These are phyloP conservation scores for Antrodiella citrinella DNA, from an alignment of 768 basidiomycete species.

Conservation along the genomic window DNA sequence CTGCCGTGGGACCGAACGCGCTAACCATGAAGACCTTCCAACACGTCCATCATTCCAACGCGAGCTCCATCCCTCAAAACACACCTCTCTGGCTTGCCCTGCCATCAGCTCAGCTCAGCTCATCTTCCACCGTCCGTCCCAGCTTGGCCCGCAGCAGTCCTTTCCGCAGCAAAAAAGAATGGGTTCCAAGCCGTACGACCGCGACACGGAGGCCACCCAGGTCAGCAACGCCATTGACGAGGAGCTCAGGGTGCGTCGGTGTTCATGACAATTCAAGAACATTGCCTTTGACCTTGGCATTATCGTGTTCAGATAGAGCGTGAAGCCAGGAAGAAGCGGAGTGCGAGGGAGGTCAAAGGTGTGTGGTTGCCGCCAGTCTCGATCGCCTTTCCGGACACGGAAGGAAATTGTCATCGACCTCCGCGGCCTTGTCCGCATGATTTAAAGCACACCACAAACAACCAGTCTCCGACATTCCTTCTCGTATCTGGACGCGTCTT, in stretches of 20 bases:
- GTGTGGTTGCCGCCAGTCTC: too few species aligned
- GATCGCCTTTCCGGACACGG: too few species aligned
- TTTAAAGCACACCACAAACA: background rate
- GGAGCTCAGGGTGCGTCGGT: constrained; percentile 9
- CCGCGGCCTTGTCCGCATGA: background rate
- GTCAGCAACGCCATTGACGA: constrained; percentile 13
- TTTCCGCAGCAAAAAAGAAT: too few species aligned
- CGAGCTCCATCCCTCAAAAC: background rate
- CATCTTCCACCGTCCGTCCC: background rate
- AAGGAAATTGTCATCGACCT: too few species aligned
- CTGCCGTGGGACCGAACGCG: constrained; percentile 7
- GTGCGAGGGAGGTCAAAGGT: constrained; percentile 21
- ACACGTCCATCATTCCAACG: background rate
- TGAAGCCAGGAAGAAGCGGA: constrained; percentile 14
- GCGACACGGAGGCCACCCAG: constrained; percentile 11
- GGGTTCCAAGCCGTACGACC: background rate
- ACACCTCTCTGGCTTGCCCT: background rate
- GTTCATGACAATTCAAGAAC: too few species aligned
- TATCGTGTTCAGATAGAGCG: constrained; percentile 20
- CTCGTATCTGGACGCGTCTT: too few species aligned
- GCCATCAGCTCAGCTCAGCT: too few species aligned
- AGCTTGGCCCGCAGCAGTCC: too few species aligned
- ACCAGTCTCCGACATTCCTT: too few species aligned
- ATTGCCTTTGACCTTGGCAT: too few species aligned
- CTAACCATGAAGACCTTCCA: background rate